Base-by-base conservation (phyloP, 768 basidiomycete species). In the Pleurotus ostreatus region DNA sequence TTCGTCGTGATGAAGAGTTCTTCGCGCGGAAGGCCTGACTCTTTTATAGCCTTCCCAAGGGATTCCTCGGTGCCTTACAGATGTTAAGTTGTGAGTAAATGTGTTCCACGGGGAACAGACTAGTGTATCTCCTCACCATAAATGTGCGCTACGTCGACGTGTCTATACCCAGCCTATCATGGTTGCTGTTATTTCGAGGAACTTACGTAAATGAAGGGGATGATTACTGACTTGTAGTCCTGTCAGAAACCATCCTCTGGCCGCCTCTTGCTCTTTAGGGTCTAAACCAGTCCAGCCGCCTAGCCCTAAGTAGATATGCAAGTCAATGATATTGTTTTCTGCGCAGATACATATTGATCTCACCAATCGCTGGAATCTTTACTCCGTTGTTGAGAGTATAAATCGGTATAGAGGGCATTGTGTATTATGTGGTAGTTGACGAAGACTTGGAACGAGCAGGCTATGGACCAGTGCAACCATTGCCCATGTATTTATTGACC, bases 1-100 rank as follows among this genome's bases (percentile, higher is more conserved):
- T 82, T 82, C 13, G 79, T 79, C 0, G 79, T 81, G 30, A 82
- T 66, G 61, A 77, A 80, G 22, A 81, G 62, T 39, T 80, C 71
- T 25, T 76, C 71, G 22, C 81, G 73, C 2, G 78, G 74, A 40
- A 81, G 68, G 2, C 78, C 79, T 15, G 78, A 81, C 8, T 68
- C 75, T 41, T 71, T 72, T 55, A 84, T 68, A 0, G 74, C 78
- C 4, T 70, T 61, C 2, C 80, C 78, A 15, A 79, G 75, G 4
- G 68, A 65, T 23, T 62, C 65, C 55, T 80, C 79, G 5, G 77
- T 80, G 47, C 57, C 69, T 70, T 43, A 9, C 7, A 25, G 2
- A 49, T 34, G 6, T 45, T 22, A 5, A 8, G 15, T 13, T 44
- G 9, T 26, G 20, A 11, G 43, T 12, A 37, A 45, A 12, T 5